phyloP scores from a whole-genome alignment of 73 alveolate genomes.

The Blepharisma stoltei region DNA sequence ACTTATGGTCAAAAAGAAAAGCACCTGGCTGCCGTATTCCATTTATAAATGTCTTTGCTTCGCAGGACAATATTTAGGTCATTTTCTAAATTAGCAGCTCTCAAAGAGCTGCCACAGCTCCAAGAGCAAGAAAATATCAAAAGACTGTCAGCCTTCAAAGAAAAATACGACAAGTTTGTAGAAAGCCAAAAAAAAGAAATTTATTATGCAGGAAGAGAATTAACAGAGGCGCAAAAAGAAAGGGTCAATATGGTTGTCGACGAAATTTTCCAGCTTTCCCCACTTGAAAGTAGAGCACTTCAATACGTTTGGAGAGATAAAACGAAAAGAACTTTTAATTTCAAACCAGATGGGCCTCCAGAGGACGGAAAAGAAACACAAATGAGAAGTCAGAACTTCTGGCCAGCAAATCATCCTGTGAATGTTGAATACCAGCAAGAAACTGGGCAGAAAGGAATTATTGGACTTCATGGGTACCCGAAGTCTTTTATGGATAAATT shows the following conservation, averaged over 20 bases:
- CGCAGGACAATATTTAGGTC: no score
- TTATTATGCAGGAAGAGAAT: not conserved
- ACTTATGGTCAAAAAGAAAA: constrained; percentile 7
- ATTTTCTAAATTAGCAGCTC: no score
- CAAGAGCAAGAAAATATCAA: no score
- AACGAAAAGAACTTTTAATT: not conserved
- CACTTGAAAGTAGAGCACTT: not conserved
- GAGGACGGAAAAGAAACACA: not conserved
- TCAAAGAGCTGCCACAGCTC: no score
- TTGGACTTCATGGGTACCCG: constrained; percentile 21
- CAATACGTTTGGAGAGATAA: not conserved
- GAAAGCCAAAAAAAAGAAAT: not conserved
- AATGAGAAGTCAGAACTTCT: not conserved
- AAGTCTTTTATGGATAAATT: not conserved
- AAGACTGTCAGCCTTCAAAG: no score
- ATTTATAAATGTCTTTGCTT: not conserved
- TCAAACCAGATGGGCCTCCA: not conserved
- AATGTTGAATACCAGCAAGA: not conserved
- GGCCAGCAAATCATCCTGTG: constrained; percentile 6
- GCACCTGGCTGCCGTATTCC: constrained; percentile 33
- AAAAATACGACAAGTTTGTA: not conserved
- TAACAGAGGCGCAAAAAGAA: not conserved
- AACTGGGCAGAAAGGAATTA: not conserved
- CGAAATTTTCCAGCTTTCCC: not conserved
- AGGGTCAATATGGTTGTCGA: not conserved